phyloP scores from a whole-genome alignment of 2,329 filamentous ascomycete species.

The Alternaria sp. region DNA sequence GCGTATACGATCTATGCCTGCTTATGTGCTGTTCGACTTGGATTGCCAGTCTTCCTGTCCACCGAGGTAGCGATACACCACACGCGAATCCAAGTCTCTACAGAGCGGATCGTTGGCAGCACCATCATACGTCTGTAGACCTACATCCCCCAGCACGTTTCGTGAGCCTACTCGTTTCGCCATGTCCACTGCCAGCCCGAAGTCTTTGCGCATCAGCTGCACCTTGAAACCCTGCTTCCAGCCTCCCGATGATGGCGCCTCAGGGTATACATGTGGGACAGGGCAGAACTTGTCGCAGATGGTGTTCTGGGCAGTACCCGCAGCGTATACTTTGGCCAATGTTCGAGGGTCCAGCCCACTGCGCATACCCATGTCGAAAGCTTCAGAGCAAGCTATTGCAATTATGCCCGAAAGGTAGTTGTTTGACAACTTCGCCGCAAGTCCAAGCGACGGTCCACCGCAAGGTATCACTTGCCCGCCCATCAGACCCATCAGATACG shows the following conservation, averaged over 20 bases:
- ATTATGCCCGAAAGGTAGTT: constrained; percentile 69
- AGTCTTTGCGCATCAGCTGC: constrained; percentile 68
- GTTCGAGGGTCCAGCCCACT: constrained; percentile 64
- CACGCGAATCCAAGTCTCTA: constrained; percentile 64
- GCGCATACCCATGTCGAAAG: constrained; percentile 68
- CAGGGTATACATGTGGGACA: constrained; percentile 59
- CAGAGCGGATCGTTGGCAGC: constrained; percentile 62
- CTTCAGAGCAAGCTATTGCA: constrained; percentile 66
- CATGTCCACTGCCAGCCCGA: constrained; percentile 63
- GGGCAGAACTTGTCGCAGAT: constrained; percentile 63
- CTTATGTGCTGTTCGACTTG: constrained; percentile 25
- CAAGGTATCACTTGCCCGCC: constrained; percentile 64
- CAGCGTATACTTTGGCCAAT: constrained; percentile 61
- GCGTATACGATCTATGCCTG: not conserved
- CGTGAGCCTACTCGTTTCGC: constrained; percentile 62
- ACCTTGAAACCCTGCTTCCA: constrained; percentile 67
- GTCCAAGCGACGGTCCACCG: constrained; percentile 63
- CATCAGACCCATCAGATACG: constrained; percentile 60
- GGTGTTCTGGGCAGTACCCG: constrained; percentile 62
- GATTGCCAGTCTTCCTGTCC: constrained; percentile 61
- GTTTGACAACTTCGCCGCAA: constrained; percentile 68
- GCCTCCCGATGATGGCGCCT: constrained; percentile 59
- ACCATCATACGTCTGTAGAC: constrained; percentile 61
- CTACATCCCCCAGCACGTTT: constrained; percentile 61
- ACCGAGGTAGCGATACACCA: constrained; percentile 65